Base-by-base conservation (phyloP, 2,329 filamentous ascomycete genomes). In the Epichloe sp. region DNA sequence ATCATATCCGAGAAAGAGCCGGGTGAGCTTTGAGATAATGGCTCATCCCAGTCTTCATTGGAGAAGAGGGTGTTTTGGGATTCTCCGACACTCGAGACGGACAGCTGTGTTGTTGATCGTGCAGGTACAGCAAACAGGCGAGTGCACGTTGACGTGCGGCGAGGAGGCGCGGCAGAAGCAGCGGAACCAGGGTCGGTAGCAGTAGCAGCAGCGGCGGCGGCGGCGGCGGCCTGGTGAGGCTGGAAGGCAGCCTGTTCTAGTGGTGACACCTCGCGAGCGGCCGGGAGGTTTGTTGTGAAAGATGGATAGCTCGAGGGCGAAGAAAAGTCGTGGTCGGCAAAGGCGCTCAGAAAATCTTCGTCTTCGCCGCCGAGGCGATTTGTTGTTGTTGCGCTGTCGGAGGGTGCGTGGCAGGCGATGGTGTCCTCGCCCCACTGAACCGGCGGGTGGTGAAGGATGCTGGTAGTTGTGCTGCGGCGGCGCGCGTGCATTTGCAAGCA, bases 291-390 rank as follows among this genome's bases (percentile, higher is more conserved):
- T 31, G 54, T 23, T 14, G 48, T 56, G 53, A 68, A 63, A 40
- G 60, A 55, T 5, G 65, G 64, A 47, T 68, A 68, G 14, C 55
- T 60, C 19, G 67, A 68, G 21, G 66, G 66, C 2, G 67, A 69
- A 10, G 65, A 68, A 49, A 66, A 66, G 14, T 65, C 59, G 48
- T 53, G 53, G 40, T 62, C 59, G 41, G 57, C 53, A 26, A 69
- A 50, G n/a, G 53, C 56, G 41, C 49, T 49, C 19, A 68, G 54
- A 37, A 58, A 59, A 15, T 55, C 51, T 41, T 63, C 58, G 23
- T 65, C 60, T 19, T 34, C 31, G 47, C 7, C 17, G 45, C 31
- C 12, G 35, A 34, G 17, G 21, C 19, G 17, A 15, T 37, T 49
- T 26, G 48, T 10, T 14, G 38, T 49, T 26, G 48, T 10, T 14